Evolutionary conservation across 257 asterid genomes (phyloP).

Genomic region (Datura wrightii): DNA sequence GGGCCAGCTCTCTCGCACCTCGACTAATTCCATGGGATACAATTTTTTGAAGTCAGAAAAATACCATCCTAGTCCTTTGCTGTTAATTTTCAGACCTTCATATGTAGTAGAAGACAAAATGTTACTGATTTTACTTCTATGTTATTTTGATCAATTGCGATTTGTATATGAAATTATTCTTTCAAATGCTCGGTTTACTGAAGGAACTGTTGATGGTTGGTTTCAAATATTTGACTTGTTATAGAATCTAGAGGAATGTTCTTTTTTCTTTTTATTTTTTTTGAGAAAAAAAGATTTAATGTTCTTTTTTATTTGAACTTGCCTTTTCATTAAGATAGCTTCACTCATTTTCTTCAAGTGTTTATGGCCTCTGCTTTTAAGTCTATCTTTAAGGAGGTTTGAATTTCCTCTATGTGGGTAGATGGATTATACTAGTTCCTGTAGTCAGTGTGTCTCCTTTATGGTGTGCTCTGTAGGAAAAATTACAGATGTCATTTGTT

Average conservation of each 20-base stretch:
- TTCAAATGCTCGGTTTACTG: not conserved
- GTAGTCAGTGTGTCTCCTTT: slow-evolving; percentile 1
- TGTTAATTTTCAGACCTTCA: slow-evolving; percentile 6
- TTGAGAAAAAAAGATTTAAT: not conserved
- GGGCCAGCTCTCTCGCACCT: too few relatives aligned
- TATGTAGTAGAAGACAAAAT: not conserved
- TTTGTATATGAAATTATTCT: not conserved
- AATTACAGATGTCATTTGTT: not conserved
- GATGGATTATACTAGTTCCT: slow-evolving; percentile 17
- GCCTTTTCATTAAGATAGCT: not conserved
- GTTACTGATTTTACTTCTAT: slow-evolving; percentile 2
- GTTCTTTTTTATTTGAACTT: not conserved
- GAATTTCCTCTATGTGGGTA: not conserved
- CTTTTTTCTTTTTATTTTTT: not conserved
- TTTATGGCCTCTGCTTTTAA: not conserved
- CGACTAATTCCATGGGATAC: too few relatives aligned
- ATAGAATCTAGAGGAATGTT: not conserved
- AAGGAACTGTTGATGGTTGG: slow-evolving; percentile 1
- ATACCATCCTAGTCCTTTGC: not conserved
- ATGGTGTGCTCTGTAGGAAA: not conserved
- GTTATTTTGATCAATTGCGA: not conserved
- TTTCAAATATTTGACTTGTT: slow-evolving; percentile 16
- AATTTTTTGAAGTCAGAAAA: not conserved
- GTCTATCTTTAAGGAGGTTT: not conserved
- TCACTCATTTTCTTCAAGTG: slow-evolving; percentile 28